phyloP scores from a whole-genome alignment of 208 protist species.

The Trypanosoma boissoni region DNA sequence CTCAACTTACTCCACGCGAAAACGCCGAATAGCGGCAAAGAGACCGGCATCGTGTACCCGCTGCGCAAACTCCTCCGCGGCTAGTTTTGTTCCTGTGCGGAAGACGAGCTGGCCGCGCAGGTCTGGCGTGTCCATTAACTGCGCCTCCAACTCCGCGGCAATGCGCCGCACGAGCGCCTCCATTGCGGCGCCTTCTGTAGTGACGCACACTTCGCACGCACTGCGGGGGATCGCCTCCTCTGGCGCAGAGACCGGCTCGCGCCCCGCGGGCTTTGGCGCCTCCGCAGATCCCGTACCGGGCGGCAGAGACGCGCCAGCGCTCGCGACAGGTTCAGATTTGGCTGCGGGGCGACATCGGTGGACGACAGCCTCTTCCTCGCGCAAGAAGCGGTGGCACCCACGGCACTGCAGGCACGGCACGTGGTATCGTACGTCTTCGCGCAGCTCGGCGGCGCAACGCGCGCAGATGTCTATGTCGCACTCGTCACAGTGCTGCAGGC shows the following conservation, averaged over 20 bases:
- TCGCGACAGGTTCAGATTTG: background rate
- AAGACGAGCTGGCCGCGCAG: slow-evolving; percentile 20
- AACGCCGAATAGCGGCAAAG: slow-evolving; percentile 23
- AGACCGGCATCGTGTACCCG: slow-evolving; percentile 26
- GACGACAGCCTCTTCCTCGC: slow-evolving; percentile 30
- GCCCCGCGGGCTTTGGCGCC: too few species aligned
- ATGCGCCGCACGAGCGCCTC: slow-evolving; percentile 17
- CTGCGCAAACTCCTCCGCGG: slow-evolving; percentile 38
- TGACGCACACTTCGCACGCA: slow-evolving; percentile 31
- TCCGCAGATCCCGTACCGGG: too few species aligned
- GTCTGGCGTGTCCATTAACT: slow-evolving; percentile 5
- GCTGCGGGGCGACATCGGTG: slow-evolving; percentile 32
- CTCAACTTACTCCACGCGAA: slow-evolving; percentile 4
- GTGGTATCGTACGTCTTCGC: slow-evolving; percentile 59
- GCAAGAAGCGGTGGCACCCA: slow-evolving; percentile 47
- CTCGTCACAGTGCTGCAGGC: slow-evolving; percentile 61
- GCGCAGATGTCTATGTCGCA: slow-evolving; percentile 73
- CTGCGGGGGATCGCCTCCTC: background rate
- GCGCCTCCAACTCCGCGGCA: slow-evolving; percentile 8
- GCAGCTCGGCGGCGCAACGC: slow-evolving; percentile 53
- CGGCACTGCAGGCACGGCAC: slow-evolving; percentile 75
- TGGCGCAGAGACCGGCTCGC: background rate
- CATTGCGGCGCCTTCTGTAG: slow-evolving; percentile 11
- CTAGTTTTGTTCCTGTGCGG: slow-evolving; percentile 29
- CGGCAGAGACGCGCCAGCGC: background rate